phyloP scores from a whole-genome alignment of 2,329 filamentous ascomycete species.

The Setomelanomma holmii region DNA sequence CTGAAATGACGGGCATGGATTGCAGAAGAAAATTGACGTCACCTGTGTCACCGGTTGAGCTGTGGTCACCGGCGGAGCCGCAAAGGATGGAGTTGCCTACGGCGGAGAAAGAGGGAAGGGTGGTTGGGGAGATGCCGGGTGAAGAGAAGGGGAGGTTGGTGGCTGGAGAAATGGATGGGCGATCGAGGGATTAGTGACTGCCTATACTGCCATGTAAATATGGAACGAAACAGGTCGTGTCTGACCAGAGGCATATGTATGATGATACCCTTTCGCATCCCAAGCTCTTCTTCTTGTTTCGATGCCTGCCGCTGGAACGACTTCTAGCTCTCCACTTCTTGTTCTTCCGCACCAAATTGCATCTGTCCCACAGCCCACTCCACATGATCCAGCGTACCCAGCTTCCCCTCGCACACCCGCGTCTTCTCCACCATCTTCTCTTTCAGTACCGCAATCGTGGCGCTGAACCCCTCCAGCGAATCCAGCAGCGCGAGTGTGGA shows the following conservation, averaged over 20 bases:
- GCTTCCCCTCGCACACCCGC: constrained; percentile 12
- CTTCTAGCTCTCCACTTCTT: neutral
- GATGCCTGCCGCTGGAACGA: neutral
- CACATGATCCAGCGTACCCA: constrained; percentile 12
- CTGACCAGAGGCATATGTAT: neutral
- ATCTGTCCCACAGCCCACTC: constrained; percentile 3
- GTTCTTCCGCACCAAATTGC: neutral
- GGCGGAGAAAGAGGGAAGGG: neutral
- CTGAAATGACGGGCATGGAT: neutral
- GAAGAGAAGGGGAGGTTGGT: neutral
- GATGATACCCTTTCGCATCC: neutral
- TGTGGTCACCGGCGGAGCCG: neutral
- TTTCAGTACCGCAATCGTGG: constrained; percentile 14
- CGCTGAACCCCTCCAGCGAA: constrained; percentile 20
- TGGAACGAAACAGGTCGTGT: neutral
- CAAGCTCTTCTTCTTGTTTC: neutral
- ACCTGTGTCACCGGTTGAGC: neutral
- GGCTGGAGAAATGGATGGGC: neutral
- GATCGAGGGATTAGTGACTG: neutral
- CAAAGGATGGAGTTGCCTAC: neutral
- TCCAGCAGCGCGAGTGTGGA: constrained; percentile 17
- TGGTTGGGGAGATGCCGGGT: neutral
- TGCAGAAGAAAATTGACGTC: neutral
- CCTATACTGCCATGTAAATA: neutral
- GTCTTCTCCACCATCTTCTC: constrained; percentile 18